phyloP scores from a whole-genome alignment of 2,329 filamentous ascomycete species.

The Fusarium globosum region DNA sequence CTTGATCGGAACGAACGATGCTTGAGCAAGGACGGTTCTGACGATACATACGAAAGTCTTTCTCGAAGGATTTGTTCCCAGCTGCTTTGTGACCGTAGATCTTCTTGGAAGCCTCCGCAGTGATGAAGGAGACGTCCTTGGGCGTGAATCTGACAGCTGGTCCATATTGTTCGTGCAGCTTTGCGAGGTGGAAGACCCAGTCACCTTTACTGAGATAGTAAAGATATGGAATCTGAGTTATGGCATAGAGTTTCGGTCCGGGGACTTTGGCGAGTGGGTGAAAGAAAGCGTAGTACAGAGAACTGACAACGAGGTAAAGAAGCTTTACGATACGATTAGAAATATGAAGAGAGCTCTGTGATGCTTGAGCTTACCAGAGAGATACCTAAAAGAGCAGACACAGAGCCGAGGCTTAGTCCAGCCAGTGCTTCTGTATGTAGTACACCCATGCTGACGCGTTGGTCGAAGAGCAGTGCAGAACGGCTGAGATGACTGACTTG shows the following conservation, averaged over 20 bases:
- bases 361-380: background rate
- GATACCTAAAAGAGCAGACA: background rate
- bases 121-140: constrained; percentile 11
- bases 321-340: background rate
- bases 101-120: background rate
- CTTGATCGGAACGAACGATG: background rate
- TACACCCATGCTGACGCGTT: background rate
- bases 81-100: background rate
- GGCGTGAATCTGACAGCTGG: background rate
- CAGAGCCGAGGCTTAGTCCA: background rate
- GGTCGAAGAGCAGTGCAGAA: background rate
- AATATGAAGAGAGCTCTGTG: background rate
- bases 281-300: background rate
- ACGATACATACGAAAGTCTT: background rate
- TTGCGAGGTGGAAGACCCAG: background rate
- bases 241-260: background rate
- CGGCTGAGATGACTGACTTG: background rate
- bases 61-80: background rate
- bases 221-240: background rate
- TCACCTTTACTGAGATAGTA: background rate
- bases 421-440: background rate
- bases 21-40: background rate
- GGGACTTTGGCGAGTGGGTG: constrained; percentile 14
- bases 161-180: background rate
- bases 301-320: background rate